Percentiles rank a stretch among this genome's conserved stretches.
phyloP scores from a whole-genome alignment of 495 filamentous ascomycete genomes.

The Aspergillus sclerotiicarbonarius region DNA sequence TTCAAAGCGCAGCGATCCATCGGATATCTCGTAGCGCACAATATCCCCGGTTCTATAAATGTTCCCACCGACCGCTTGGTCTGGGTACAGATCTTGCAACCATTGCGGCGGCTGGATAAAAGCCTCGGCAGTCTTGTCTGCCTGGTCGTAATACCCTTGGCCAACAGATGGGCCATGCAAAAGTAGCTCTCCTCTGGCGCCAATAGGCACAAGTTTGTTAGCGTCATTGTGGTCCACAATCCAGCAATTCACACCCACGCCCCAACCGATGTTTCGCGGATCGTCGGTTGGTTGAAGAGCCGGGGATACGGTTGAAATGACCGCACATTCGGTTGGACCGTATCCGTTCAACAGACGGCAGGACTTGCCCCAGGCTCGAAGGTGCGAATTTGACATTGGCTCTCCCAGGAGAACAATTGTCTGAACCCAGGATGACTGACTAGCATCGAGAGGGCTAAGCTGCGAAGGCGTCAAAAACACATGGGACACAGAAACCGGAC shows the following conservation, averaged over 20 bases:
- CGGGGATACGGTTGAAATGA: not conserved
- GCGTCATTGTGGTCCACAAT: constrained; percentile 25
- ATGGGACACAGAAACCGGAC: not conserved
- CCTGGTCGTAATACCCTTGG: constrained; percentile 9
- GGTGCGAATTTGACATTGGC: not conserved
- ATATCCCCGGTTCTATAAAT: constrained; percentile 55
- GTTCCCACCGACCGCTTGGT: not conserved
- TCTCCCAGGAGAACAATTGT: constrained; percentile 2
- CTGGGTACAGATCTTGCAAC: not conserved
- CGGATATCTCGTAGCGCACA: constrained; percentile 28
- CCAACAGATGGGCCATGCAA: constrained; percentile 28
- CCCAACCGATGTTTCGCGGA: constrained; percentile 16
- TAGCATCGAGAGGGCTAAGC: not conserved
- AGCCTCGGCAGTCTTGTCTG: not conserved
- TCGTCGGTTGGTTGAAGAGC: constrained; percentile 6
- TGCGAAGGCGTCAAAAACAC: not conserved
- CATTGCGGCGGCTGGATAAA: not conserved
- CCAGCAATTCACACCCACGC: constrained; percentile 19
- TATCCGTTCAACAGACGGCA: not conserved
- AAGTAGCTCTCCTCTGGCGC: constrained; percentile 31
- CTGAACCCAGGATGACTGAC: not conserved
- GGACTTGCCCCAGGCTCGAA: not conserved
- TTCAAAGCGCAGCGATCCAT: constrained; percentile 40
- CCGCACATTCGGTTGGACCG: constrained; percentile 3
- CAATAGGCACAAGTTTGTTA: constrained; percentile 24